These are phyloP conservation scores for Trichoderma cornu-damae DNA, from an alignment of 2,329 filamentous ascomycete genomes.

Conservation along the genomic window DNA sequence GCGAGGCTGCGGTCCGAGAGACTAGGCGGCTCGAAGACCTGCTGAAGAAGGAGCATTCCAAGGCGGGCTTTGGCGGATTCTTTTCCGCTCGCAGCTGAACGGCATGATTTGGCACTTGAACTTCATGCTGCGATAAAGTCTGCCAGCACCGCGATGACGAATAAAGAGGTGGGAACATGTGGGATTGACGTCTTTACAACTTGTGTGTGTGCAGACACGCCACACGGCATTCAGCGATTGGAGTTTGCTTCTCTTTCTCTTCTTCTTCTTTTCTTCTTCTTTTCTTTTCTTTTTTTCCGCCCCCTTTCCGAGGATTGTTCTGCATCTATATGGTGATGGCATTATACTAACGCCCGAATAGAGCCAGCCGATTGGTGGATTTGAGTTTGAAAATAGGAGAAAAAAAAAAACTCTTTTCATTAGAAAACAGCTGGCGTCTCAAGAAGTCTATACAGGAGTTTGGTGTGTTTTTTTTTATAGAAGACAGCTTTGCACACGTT, in stretches of 20 bases:
- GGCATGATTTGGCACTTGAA: not conserved
- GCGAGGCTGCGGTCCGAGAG: constrained; percentile 67
- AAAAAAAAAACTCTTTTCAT: not conserved
- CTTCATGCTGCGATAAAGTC: not conserved
- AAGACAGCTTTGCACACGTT: not conserved
- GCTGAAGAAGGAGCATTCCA: constrained; percentile 59
- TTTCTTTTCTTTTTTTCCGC: too few relatives aligned
- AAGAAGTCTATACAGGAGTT: not conserved
- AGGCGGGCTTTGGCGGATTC: constrained; percentile 29
- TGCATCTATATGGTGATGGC: constrained; percentile 21
- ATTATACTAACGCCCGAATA: constrained; percentile 7
- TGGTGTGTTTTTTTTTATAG: not conserved
- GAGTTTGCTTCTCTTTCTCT: constrained; percentile 30
- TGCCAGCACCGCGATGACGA: not conserved
- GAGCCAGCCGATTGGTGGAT: not conserved
- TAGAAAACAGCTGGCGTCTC: not conserved
- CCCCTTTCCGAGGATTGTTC: constrained; percentile 22
- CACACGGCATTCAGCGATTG: constrained; percentile 37
- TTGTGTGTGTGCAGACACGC: not conserved
- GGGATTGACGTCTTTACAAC: not conserved
- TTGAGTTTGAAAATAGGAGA: not conserved
- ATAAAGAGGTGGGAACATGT: constrained; percentile 8
- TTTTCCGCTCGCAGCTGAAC: constrained; percentile 6
- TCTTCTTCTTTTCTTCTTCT: too few relatives aligned
- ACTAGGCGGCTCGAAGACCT: constrained; percentile 64